These are phyloP conservation scores for Zygosaccharomyces pseudorouxii DNA, from an alignment of 805 yeast species.

Conservation along the genomic window DNA sequence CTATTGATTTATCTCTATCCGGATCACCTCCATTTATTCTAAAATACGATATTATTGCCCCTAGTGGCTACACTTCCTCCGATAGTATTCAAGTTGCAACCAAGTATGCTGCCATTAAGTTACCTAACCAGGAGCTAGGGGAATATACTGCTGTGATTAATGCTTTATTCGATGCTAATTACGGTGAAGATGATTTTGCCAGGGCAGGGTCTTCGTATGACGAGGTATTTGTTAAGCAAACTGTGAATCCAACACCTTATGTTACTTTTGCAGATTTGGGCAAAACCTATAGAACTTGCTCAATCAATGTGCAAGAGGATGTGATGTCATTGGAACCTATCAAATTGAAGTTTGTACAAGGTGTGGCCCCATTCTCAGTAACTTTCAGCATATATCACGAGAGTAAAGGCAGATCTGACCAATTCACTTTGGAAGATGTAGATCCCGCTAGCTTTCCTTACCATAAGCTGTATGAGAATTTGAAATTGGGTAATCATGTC, in stretches of 20 bases:
- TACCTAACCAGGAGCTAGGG: slow-evolving; percentile 51
- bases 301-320: slow-evolving; percentile 36
- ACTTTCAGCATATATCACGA: slow-evolving; percentile 58
- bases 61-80: slow-evolving; percentile 44
- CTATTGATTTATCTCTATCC: slow-evolving; percentile 46
- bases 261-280: slow-evolving; percentile 48
- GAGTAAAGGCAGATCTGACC: slow-evolving; percentile 49
- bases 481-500: slow-evolving; percentile 67
- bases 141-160: slow-evolving; percentile 55
- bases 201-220: slow-evolving; percentile 22
- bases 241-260: slow-evolving; percentile 58
- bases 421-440: slow-evolving; percentile 43
- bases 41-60: slow-evolving; percentile 56
- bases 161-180: slow-evolving; percentile 62
- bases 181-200: slow-evolving; percentile 40
- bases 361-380: slow-evolving; percentile 58
- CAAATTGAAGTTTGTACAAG: slow-evolving; percentile 46
- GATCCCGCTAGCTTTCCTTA: slow-evolving; percentile 37
- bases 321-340: slow-evolving; percentile 43
- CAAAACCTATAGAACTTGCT: slow-evolving; percentile 48
- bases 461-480: slow-evolving; percentile 43
- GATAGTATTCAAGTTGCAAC: slow-evolving; percentile 48
- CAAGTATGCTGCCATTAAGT: slow-evolving; percentile 44
- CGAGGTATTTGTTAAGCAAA: slow-evolving; percentile 43
- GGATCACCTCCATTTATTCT: slow-evolving; percentile 69